These are phyloP conservation scores for Jackrogersella multiformis DNA, from an alignment of 495 filamentous ascomycete genomes.

Conservation along the genomic window DNA sequence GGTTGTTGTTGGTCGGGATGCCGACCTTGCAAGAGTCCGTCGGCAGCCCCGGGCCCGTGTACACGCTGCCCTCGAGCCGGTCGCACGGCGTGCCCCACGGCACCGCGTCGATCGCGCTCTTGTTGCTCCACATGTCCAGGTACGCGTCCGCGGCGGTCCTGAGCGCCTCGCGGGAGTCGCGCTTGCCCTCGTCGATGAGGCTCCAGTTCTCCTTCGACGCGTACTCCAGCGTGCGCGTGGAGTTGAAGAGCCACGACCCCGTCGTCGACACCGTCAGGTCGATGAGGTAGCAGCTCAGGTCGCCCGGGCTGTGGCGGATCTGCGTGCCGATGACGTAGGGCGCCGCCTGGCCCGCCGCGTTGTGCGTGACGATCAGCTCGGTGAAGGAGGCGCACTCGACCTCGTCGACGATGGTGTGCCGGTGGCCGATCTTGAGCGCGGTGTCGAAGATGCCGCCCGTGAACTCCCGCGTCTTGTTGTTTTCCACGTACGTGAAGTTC, in stretches of 20 bases:
- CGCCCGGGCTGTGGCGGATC: constrained; percentile 46
- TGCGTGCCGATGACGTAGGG: constrained; percentile 57
- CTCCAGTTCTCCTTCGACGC: constrained; percentile 51
- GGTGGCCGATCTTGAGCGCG: constrained; percentile 30
- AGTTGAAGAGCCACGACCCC: constrained; percentile 54
- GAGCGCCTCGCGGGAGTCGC: constrained; percentile 43
- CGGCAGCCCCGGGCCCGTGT: constrained; percentile 48
- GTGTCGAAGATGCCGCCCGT: constrained; percentile 35
- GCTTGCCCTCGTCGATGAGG: constrained; percentile 46
- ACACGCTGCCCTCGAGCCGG: constrained; percentile 51
- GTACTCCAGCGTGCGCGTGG: constrained; percentile 50
- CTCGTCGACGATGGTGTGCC: constrained; percentile 33
- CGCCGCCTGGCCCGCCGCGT: constrained; percentile 35
- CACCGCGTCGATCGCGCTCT: constrained; percentile 44
- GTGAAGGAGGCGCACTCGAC: constrained; percentile 51
- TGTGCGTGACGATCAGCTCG: constrained; percentile 49
- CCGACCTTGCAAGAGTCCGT: constrained; percentile 53
- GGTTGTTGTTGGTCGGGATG: constrained; percentile 50
- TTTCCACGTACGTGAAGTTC: constrained; percentile 46
- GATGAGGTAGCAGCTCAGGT: constrained; percentile 45
- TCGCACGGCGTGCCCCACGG: constrained; percentile 55
- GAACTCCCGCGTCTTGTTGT: constrained; percentile 44
- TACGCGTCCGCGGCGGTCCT: constrained; percentile 53
- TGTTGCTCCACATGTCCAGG: constrained; percentile 53
- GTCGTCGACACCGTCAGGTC: constrained; percentile 53